Evolutionary conservation across 2,329 filamentous ascomycete genomes (phyloP), one percentile per base, ranked within the genome.

Genomic region (Penicillium sclerotiorum): DNA sequence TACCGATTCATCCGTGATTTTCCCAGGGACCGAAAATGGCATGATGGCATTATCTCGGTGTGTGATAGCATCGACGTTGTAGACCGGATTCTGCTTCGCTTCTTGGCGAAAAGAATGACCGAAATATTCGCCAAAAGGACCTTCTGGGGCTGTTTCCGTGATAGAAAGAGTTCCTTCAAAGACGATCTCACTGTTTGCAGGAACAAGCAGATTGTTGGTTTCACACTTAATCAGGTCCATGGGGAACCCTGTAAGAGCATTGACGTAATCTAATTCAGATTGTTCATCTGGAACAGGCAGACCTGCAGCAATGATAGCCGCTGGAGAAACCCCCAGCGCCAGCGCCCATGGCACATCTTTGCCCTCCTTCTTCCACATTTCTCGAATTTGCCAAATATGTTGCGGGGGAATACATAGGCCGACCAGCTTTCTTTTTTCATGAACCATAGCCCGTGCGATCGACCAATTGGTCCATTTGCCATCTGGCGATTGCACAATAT

Each of bases 201-300:
- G n/a, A n/a, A n/a, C n/a, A n/a, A n/a, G n/a, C n/a, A n/a, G n/a
- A n/a, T n/a, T n/a, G n/a, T n/a, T n/a, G n/a, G n/a, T n/a, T n/a
- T n/a, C n/a, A 47, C 78, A 80, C 55, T 80, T 80, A 35, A 78
- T 73, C 0, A 81, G 54, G 22, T 81, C 73, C 6, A 81, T 48
- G 0, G 78, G 64, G 0, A 59, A 49, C 2, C 78, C 78, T 1
- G 67, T 68, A 45, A 81, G 64, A 0, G 77, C 71, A 1, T 78
- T 78, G 5, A 80, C 66, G 45, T 80, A 81, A 1, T 68, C 76
- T 3, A 71, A 73, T 58, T 81, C 79, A 0, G 71, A 73, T 0
- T 80, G 64, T 0, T 77, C 76, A 17, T 76, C 74, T 0, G 78
- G 78, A 17, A 79, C 60, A 0, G 77, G 78, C 75, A 80, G 77